These are phyloP conservation scores for Boletus edulis DNA, from an alignment of 768 basidiomycete species.

Conservation along the genomic window DNA sequence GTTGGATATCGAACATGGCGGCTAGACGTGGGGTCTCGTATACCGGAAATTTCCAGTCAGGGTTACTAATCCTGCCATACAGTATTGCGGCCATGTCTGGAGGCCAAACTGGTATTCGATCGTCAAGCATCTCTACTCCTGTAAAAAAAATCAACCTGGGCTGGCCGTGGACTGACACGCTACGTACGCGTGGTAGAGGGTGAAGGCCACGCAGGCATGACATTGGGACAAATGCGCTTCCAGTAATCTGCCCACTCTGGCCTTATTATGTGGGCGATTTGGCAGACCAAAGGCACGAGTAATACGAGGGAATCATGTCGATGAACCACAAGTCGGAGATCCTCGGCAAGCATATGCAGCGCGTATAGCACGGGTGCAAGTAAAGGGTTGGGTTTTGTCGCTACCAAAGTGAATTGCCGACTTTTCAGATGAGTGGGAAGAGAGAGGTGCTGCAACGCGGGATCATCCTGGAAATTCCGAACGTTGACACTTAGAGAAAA, in stretches of 20 bases:
- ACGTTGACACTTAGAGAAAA: slow-evolving; percentile 40
- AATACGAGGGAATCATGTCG: slow-evolving; percentile 53
- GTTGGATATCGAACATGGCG: slow-evolving; percentile 45
- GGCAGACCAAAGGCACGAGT: slow-evolving; percentile 63
- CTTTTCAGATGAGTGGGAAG: slow-evolving; percentile 33
- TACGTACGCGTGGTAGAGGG: slow-evolving; percentile 33
- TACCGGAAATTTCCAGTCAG: slow-evolving; percentile 62
- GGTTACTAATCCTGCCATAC: slow-evolving; percentile 53
- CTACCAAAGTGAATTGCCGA: slow-evolving; percentile 22
- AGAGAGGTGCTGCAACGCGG: slow-evolving; percentile 46
- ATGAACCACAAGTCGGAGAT: slow-evolving; percentile 56
- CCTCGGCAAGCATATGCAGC: slow-evolving; percentile 77
- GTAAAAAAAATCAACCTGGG: slow-evolving; percentile 12
- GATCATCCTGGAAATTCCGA: slow-evolving; percentile 56
- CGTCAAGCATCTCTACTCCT: slow-evolving; percentile 54
- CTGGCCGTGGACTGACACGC: not conserved
- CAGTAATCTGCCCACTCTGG: slow-evolving; percentile 94
- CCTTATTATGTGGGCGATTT: slow-evolving; percentile 58
- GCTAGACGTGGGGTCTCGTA: slow-evolving; percentile 46
- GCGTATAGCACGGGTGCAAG: slow-evolving; percentile 65
- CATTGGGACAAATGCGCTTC: slow-evolving; percentile 74
- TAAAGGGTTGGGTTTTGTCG: slow-evolving; percentile 39
- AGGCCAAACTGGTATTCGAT: slow-evolving; percentile 73
- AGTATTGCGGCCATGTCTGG: slow-evolving; percentile 73
- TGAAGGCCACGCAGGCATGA: slow-evolving; percentile 58